Base-by-base conservation (phyloP, 176 grass and related monocot species). In the Oryza brachyantha region DNA sequence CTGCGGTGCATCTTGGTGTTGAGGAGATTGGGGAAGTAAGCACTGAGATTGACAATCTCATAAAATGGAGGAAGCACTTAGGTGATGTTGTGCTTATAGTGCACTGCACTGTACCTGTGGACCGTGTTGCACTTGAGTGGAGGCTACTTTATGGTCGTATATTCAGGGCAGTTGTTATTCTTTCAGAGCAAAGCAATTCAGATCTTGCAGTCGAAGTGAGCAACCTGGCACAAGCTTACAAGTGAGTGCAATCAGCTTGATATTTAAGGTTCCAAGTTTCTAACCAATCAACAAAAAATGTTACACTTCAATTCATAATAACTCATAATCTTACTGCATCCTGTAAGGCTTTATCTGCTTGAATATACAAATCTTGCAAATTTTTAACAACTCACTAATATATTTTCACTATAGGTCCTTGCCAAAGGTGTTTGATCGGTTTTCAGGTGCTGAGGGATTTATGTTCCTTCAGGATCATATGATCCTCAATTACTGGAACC, bases 41-140 rank as follows among this genome's bases (percentile, higher is more conserved):
- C 62, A 81, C 69, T 45, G 96, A 94, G 55, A 93, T 98, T 83
- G 83, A 88, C 7, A 94, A 93, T 68, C 88, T 98, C 40, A 98
- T 98, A 68, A 91, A 89, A 66, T 98, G 95, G 92, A 94, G 95
- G 81, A 98, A 98, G 28, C 76, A 94, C 66, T 98, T 94, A 14
- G 92, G 92, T 34, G 87, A 94, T 85, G 78, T 94, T 27, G 95
- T 98, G 66, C 81, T 98, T 39, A 86, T 94, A 55, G 78, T 98
- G 52, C 85, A 92, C 52, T 86, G 83, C 43, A 86, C 80, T 3
- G 80, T 39, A 29, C 83, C 78, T 67, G 85, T 94, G 14, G 83
- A 91, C 26, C 85, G 81, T 11, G 90, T 81, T 31, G 92, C 91
- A 36, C 85, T 98, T 0, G 90, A 98, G 74, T 98, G 95, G 95